A percentile compares a stretch with the other conserved stretches of the same genome.
Evolutionary conservation across 495 filamentous ascomycete species (phyloP).

Genomic region (Talaromyces liani): DNA sequence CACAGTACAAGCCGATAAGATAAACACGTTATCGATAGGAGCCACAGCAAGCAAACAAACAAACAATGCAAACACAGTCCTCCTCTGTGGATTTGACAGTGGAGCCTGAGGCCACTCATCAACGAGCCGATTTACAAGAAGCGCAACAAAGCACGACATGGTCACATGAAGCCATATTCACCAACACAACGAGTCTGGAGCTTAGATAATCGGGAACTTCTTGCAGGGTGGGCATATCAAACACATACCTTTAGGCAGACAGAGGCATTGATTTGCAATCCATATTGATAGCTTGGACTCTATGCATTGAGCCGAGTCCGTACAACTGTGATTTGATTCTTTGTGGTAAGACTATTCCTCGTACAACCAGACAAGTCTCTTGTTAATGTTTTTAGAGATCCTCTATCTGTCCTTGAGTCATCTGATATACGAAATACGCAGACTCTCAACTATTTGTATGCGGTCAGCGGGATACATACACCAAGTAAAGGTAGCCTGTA

Average conservation of each 20-base stretch:
- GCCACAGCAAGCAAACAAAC: neutral
- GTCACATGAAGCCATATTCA: neutral
- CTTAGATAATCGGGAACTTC: too few species aligned
- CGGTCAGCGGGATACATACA: neutral
- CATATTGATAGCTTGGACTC: neutral
- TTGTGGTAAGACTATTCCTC: neutral
- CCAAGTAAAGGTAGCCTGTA: too few species aligned
- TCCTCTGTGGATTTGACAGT: neutral
- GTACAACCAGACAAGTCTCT: neutral
- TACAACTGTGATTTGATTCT: neutral
- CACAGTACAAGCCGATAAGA: neutral
- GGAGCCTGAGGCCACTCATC: slow-evolving; percentile 3
- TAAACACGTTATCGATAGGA: neutral
- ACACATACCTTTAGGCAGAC: too few species aligned
- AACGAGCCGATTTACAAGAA: neutral
- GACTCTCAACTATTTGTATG: neutral
- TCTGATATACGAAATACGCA: neutral
- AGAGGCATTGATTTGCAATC: too few species aligned
- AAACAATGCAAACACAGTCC: slow-evolving; percentile 2
- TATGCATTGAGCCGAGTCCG: neutral
- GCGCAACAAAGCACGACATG: neutral
- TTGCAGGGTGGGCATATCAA: too few species aligned
- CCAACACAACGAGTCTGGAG: too few species aligned
- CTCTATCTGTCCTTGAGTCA: neutral
- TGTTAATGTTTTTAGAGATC: neutral